These are phyloP conservation scores for Scheffersomyces illinoinensis DNA, from an alignment of 1,139 yeast species.

Conservation along the genomic window DNA sequence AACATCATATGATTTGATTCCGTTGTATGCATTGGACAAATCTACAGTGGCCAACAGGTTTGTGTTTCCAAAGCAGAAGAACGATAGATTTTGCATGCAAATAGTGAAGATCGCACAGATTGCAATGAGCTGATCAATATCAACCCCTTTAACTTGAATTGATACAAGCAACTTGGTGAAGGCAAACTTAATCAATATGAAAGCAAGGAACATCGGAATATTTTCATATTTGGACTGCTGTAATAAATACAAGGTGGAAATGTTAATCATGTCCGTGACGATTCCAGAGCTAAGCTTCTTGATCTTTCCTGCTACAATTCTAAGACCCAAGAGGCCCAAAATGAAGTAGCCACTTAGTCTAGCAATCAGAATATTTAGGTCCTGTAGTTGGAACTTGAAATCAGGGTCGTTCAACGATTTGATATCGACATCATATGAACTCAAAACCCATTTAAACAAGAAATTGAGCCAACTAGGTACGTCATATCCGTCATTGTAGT, in stretches of 20 bases:
- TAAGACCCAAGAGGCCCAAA: constrained; percentile 18
- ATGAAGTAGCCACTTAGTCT: constrained; percentile 21
- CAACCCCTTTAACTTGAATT: constrained; percentile 6
- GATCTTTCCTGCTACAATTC: constrained; percentile 28
- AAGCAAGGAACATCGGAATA: constrained; percentile 66
- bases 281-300: constrained; percentile 24
- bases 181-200: constrained; percentile 38
- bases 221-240: constrained; percentile 70
- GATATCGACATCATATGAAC: constrained; percentile 20
- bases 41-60: constrained; percentile 91
- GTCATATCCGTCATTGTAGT: constrained; percentile 52
- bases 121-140: constrained; percentile 25
- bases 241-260: constrained; percentile 56
- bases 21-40: constrained; percentile 89
- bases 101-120: constrained; percentile 23
- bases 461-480: constrained; percentile 41
- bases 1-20: constrained; percentile 68
- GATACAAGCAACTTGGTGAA: constrained; percentile 12
- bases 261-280: constrained; percentile 44
- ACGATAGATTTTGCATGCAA: constrained; percentile 68
- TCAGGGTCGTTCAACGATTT: constrained; percentile 11
- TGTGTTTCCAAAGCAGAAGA: constrained; percentile 88
- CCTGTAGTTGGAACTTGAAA: constrained; percentile 26
- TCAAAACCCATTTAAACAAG: constrained; percentile 32
- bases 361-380: constrained; percentile 29